Evolutionary conservation across 208 protist genomes (phyloP).

Genomic region (Porcisia hertigi): DNA sequence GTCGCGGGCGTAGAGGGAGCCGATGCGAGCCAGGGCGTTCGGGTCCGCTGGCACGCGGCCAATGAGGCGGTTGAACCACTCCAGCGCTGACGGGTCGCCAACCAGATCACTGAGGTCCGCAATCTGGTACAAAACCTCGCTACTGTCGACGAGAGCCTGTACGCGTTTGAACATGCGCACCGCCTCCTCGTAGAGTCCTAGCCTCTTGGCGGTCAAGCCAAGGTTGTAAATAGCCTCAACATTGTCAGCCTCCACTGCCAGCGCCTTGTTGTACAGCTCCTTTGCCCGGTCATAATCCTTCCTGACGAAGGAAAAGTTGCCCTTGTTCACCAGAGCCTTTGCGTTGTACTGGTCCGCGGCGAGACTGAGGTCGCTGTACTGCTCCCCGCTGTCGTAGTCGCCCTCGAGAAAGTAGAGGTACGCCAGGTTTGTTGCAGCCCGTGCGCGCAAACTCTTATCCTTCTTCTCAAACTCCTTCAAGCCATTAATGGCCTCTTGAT

Average conservation of each 20-base stretch:
- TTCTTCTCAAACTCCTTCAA: slow-evolving; percentile 97
- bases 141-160: slow-evolving; percentile 90
- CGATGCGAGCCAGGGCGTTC: slow-evolving; percentile 92
- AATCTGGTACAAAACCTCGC: slow-evolving; percentile 96
- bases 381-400: slow-evolving; percentile 95
- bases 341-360: slow-evolving; percentile 96
- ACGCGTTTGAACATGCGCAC: slow-evolving; percentile 95
- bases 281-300: slow-evolving; percentile 90
- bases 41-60: slow-evolving; percentile 94
- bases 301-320: slow-evolving; percentile 93
- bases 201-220: slow-evolving; percentile 90
- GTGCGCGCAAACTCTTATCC: slow-evolving; percentile 88
- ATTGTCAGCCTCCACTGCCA: slow-evolving; percentile 96
- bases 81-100: slow-evolving; percentile 55
- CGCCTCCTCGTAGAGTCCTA: slow-evolving; percentile 92
- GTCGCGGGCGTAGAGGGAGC: slow-evolving; percentile 90
- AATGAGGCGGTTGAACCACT: slow-evolving; percentile 90
- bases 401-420: slow-evolving; percentile 98
- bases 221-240: slow-evolving; percentile 98
- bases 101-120: slow-evolving; percentile 93
- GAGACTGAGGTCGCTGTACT: slow-evolving; percentile 95
- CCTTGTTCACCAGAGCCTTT: slow-evolving; percentile 97
- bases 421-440: slow-evolving; percentile 96
- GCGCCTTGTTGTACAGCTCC: slow-evolving; percentile 94
- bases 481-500: slow-evolving; percentile 92